Evolutionary conservation across 352 stramenopile species (phyloP).

Genomic region (Globisporangium cederbergense): DNA sequence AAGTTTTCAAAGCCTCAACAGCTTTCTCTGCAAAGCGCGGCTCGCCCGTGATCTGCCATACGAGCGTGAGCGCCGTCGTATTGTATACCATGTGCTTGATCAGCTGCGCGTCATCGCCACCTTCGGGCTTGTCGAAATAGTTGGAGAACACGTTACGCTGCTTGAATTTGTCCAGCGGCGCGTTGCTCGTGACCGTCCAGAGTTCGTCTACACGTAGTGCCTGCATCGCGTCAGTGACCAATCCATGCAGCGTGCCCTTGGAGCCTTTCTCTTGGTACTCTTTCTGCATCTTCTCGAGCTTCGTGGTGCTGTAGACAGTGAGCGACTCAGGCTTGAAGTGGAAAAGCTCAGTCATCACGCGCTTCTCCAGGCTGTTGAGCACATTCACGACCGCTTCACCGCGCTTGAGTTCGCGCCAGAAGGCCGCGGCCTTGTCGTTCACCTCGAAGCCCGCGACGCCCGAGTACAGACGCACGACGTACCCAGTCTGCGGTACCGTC

Average conservation of each 20-base stretch:
- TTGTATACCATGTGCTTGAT: conserved; percentile 51
- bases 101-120: conserved; percentile 20
- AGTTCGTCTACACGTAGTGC: conserved; percentile 21
- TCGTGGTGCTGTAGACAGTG: conserved; percentile 28
- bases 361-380: conserved; percentile 35
- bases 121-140: conserved; percentile 23
- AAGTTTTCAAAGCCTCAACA: conserved; percentile 24
- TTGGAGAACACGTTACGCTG: conserved; percentile 30
- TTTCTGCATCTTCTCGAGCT: conserved; percentile 7
- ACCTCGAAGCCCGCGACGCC: conserved; percentile 30
- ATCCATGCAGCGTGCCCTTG: neutral
- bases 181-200: conserved; percentile 28
- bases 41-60: conserved; percentile 33
- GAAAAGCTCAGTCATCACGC: conserved; percentile 38
- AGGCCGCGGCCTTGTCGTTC: conserved; percentile 23
- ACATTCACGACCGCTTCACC: conserved; percentile 39
- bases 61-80: conserved; percentile 36
- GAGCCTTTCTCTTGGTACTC: conserved; percentile 7
- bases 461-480: conserved; percentile 48
- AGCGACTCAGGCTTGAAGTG: conserved; percentile 22
- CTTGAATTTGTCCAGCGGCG: conserved; percentile 8
- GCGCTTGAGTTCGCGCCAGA: conserved; percentile 42
- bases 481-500: conserved; percentile 33
- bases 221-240: conserved; percentile 30
- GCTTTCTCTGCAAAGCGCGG: conserved; percentile 30